Percentiles rank a stretch among this genome's conserved stretches.
Evolutionary conservation across 106 monocot species (phyloP).

Genomic region (Vanilla planifolia): DNA sequence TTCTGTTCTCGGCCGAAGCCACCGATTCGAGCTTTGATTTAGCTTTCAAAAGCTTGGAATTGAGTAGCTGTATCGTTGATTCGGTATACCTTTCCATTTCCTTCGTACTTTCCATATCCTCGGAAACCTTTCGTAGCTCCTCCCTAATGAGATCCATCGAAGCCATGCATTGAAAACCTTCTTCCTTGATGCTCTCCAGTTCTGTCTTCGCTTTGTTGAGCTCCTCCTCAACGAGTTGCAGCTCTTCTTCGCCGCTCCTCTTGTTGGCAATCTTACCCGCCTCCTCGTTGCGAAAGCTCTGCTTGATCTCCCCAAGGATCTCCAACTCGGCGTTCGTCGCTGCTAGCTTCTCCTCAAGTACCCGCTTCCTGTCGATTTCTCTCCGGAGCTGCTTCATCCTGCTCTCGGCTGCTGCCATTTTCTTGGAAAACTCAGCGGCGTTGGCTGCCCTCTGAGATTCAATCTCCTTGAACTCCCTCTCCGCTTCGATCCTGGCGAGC

Average conservation of each 20-base stretch:
- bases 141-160: slow-evolving; percentile 60
- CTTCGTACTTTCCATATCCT: slow-evolving; percentile 30
- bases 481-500: slow-evolving; percentile 83
- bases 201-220: slow-evolving; percentile 45
- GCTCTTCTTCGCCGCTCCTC: not conserved
- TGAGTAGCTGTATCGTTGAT: slow-evolving; percentile 32
- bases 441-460: slow-evolving; percentile 38
- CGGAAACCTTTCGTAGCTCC: slow-evolving; percentile 25
- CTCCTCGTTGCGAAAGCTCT: slow-evolving; percentile 1
- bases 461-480: slow-evolving; percentile 51
- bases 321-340: slow-evolving; percentile 57
- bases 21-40: slow-evolving; percentile 49
- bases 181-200: slow-evolving; percentile 44
- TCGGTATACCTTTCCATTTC: slow-evolving; percentile 53
- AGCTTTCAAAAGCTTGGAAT: slow-evolving; percentile 63
- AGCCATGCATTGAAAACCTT: slow-evolving; percentile 60
- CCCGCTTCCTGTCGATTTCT: slow-evolving; percentile 28
- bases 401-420: slow-evolving; percentile 28
- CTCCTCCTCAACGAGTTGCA: slow-evolving; percentile 21
- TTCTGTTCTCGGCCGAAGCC: slow-evolving; percentile 26
- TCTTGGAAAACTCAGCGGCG: slow-evolving; percentile 20
- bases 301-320: slow-evolving; percentile 51
- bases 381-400: slow-evolving; percentile 20
- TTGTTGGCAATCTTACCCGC: not conserved
- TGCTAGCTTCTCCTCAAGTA: slow-evolving; percentile 44